Percentiles rank a stretch among this genome's conserved stretches.
These are phyloP conservation scores for Monosporozyma servazzii DNA, from an alignment of 805 yeast genomes.

Conservation along the genomic window DNA sequence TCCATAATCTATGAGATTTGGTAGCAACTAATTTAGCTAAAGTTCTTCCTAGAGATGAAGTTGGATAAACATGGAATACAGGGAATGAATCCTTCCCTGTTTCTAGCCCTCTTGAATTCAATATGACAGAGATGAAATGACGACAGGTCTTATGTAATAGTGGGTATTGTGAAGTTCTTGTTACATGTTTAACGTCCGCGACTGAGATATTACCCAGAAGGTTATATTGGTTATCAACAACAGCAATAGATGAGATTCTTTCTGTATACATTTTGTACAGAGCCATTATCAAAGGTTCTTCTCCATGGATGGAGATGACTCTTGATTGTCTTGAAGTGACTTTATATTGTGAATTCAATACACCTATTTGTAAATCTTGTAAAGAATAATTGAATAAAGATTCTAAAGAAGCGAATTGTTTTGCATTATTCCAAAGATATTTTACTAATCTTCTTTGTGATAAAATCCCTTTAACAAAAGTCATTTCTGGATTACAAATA, in stretches of 20 bases:
- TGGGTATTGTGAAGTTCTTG: constrained; percentile 79
- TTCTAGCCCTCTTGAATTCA: constrained; percentile 80
- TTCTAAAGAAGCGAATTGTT: constrained; percentile 76
- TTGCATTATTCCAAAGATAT: constrained; percentile 87
- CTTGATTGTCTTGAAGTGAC: constrained; percentile 36
- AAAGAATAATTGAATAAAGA: constrained; percentile 58
- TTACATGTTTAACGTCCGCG: constrained; percentile 84
- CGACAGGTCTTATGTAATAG: constrained; percentile 73
- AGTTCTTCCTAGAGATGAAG: constrained; percentile 75
- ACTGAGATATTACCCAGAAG: constrained; percentile 88
- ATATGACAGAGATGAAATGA: constrained; percentile 78
- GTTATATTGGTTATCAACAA: constrained; percentile 67
- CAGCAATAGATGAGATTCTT: constrained; percentile 85
- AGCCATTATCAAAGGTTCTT: constrained; percentile 80
- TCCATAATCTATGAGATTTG: constrained; percentile 82
- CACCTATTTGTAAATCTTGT: constrained; percentile 69
- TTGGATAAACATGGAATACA: constrained; percentile 80
- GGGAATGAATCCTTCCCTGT: constrained; percentile 89
- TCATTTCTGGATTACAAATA: constrained; percentile 46
- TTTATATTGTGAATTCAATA: constrained; percentile 30
- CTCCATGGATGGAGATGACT: constrained; percentile 79
- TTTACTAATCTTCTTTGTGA: constrained; percentile 84
- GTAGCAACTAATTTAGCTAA: constrained; percentile 95
- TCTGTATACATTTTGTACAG: constrained; percentile 74
- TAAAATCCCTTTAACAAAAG: constrained; percentile 67